Conservation (phyloP, 2,329 filamentous ascomycete species). For the Raffaelea ambrosiae region DNA sequence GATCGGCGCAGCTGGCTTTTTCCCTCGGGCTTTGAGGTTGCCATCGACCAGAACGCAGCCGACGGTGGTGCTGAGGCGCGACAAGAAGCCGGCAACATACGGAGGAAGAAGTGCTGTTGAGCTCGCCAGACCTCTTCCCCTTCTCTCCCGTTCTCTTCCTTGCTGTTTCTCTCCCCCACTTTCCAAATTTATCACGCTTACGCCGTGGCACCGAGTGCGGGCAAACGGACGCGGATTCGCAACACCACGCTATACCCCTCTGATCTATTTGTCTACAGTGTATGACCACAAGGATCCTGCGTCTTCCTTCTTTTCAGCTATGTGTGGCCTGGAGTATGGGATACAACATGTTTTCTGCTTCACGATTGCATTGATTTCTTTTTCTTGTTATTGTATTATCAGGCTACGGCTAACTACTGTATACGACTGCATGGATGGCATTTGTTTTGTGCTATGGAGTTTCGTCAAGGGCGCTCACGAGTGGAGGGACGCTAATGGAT, state of each 20-base stretch:
- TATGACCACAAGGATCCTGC: no score
- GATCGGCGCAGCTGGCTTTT: constrained; percentile 54
- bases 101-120: constrained; percentile 12
- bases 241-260: background rate
- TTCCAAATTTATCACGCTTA: background rate
- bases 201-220: no score
- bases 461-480: no score
- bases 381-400: background rate
- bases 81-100: constrained; percentile 1
- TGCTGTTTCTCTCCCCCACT: background rate
- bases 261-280: no score
- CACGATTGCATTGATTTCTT: background rate
- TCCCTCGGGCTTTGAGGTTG: constrained; percentile 42
- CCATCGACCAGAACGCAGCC: constrained; percentile 32
- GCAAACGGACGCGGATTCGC: no score
- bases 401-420: background rate
- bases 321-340: no score
- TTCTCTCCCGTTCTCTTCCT: background rate
- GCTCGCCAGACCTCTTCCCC: background rate
- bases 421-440: no score
- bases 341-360: no score
- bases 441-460: no score
- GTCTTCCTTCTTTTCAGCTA: background rate
- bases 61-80: constrained; percentile 3
- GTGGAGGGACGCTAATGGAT: no score